Conservation (phyloP, 1,139 yeast genomes). For the Magnusiomyces sp. region DNA sequence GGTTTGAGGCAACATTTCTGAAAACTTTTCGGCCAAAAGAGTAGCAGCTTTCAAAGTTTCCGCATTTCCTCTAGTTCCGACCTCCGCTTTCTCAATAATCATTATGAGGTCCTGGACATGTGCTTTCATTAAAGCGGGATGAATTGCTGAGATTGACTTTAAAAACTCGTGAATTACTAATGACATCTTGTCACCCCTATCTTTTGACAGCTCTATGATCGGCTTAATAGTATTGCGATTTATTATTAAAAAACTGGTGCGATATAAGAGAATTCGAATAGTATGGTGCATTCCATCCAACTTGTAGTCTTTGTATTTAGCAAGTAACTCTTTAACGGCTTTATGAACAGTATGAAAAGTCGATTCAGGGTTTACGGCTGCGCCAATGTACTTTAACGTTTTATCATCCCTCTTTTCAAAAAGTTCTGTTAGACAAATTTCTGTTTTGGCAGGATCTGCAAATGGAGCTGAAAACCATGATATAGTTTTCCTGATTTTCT, state of each 20-base stretch:
- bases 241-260: constrained; percentile 54
- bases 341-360: constrained; percentile 53
- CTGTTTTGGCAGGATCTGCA: constrained; percentile 40
- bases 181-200: constrained; percentile 29
- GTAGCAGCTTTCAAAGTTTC: constrained; percentile 52
- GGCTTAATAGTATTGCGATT: constrained; percentile 58
- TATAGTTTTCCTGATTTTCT: constrained; percentile 30
- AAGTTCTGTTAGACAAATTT: constrained; percentile 14
- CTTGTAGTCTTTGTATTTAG: constrained; percentile 4
- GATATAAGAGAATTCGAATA: constrained; percentile 48
- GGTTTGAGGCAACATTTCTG: constrained; percentile 30
- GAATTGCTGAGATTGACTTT: constrained; percentile 49
- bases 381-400: background rate
- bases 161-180: constrained; percentile 45
- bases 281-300: constrained; percentile 3
- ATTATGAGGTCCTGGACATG: constrained; percentile 47
- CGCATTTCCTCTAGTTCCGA: constrained; percentile 27
- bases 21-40: constrained; percentile 46
- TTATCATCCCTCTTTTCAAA: constrained; percentile 2
- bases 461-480: constrained; percentile 55
- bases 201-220: constrained; percentile 42
- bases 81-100: constrained; percentile 30
- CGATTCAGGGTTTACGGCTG: constrained; percentile 43
- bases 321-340: constrained; percentile 50
- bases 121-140: constrained; percentile 58